phyloP scores from a whole-genome alignment of 2,329 filamentous ascomycete genomes.

The Fusarium hainanense region DNA sequence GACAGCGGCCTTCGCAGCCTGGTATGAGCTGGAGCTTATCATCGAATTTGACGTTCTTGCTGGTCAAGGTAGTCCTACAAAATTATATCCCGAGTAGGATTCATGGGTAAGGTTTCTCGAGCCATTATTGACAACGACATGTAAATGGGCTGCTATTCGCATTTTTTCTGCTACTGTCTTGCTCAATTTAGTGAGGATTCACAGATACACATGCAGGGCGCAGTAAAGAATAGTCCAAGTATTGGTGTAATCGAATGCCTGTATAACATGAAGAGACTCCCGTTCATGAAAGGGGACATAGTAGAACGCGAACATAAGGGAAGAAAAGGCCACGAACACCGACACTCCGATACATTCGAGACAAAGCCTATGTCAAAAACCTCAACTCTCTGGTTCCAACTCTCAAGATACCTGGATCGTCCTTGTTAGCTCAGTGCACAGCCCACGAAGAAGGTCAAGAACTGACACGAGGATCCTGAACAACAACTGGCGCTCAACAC shows the following conservation, averaged over 20 bases:
- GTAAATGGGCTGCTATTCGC: accelerated
- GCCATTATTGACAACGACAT: background rate
- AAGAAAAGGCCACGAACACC: background rate
- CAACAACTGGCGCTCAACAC: background rate
- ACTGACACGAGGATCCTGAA: background rate
- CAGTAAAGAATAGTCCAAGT: background rate
- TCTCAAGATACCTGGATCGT: background rate
- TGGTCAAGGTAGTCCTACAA: accelerated
- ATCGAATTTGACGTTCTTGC: too few species aligned
- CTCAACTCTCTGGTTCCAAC: background rate
- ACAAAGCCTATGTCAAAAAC: accelerated
- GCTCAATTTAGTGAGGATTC: accelerated
- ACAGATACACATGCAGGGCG: accelerated
- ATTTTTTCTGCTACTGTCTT: background rate
- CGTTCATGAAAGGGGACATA: accelerated
- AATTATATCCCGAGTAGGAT: background rate
- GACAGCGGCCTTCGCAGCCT: accelerated
- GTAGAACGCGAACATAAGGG: accelerated
- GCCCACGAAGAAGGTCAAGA: background rate
- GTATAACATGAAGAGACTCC: background rate
- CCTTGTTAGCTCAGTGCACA: background rate
- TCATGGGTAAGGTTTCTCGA: background rate
- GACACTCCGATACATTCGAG: accelerated
- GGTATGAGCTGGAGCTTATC: too few species aligned
- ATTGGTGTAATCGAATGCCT: background rate